phyloP scores from a whole-genome alignment of 2,329 filamentous ascomycete genomes.

The Fusarium sp. region DNA sequence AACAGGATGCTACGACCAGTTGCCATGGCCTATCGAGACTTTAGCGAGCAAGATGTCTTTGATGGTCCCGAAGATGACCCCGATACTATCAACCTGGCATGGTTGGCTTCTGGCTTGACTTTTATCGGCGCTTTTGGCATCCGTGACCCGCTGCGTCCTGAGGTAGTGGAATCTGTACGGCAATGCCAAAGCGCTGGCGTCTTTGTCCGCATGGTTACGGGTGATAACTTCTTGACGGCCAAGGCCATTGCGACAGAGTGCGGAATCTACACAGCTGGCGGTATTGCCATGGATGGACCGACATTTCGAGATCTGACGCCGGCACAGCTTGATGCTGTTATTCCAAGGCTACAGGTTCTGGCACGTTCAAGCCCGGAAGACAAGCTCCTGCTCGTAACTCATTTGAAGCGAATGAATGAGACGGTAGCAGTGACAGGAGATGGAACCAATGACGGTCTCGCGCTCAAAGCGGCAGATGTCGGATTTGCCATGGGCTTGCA shows the following conservation, averaged over 20 bases:
- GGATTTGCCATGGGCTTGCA: constrained; percentile 76
- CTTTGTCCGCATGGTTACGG: constrained; percentile 70
- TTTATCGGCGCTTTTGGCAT: constrained; percentile 77
- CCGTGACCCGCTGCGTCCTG: constrained; percentile 70
- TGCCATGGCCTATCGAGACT: constrained; percentile 78
- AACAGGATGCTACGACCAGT: constrained; percentile 79
- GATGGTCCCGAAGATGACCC: constrained; percentile 57
- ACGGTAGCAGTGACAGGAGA: constrained; percentile 74
- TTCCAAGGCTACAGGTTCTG: constrained; percentile 62
- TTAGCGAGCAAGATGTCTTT: constrained; percentile 73
- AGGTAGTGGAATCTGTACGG: constrained; percentile 68
- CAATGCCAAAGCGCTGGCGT: constrained; percentile 71
- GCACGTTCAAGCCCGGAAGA: constrained; percentile 70
- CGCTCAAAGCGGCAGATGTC: constrained; percentile 72
- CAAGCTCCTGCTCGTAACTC: constrained; percentile 66
- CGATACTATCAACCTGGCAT: constrained; percentile 51
- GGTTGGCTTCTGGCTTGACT: constrained; percentile 69
- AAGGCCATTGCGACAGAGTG: constrained; percentile 73
- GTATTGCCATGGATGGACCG: constrained; percentile 74
- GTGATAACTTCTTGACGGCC: constrained; percentile 65
- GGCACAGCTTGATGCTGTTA: constrained; percentile 62
- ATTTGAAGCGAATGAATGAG: constrained; percentile 65
- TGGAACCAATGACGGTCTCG: constrained; percentile 74
- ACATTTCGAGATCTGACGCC: constrained; percentile 67
- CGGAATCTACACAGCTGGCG: constrained; percentile 70